Evolutionary conservation across 768 basidiomycete genomes (phyloP).

Genomic region (Galerina marginata): DNA sequence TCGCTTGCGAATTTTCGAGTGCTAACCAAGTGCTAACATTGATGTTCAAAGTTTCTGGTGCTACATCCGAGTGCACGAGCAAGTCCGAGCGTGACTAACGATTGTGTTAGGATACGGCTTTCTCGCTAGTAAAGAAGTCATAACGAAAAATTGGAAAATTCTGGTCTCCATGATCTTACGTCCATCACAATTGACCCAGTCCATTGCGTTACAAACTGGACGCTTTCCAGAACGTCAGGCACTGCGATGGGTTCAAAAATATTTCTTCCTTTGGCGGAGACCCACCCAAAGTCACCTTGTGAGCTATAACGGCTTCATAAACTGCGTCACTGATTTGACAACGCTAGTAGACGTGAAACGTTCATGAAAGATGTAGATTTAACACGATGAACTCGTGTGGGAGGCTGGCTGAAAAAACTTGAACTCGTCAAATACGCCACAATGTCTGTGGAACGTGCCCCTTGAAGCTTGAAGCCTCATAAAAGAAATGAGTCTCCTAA

Average conservation of each 20-base stretch:
- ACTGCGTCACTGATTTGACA: neutral
- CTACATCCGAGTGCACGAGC: neutral
- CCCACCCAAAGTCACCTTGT: conserved; percentile 57
- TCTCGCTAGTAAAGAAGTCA: conserved; percentile 6
- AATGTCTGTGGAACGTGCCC: conserved; percentile 47
- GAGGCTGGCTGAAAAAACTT: conserved; percentile 40
- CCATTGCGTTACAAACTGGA: too few relatives aligned
- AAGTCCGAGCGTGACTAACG: neutral
- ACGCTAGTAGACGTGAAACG: conserved; percentile 23
- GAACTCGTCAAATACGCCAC: conserved; percentile 38
- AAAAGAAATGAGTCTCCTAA: conserved; percentile 33
- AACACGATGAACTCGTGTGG: conserved; percentile 41
- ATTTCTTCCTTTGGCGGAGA: conserved; percentile 70
- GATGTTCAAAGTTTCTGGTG: conserved; percentile 2
- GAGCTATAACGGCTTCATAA: neutral
- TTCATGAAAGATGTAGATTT: neutral
- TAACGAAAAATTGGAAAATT: conserved; percentile 26
- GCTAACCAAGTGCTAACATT: neutral
- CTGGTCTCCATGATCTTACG: conserved; percentile 57
- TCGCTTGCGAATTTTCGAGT: too few relatives aligned
- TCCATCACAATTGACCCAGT: neutral
- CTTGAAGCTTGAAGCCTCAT: conserved; percentile 29
- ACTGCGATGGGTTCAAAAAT: conserved; percentile 65
- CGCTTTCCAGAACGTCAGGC: conserved; percentile 49
- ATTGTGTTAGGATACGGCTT: conserved; percentile 12